Base-by-base conservation (phyloP, 768 basidiomycete genomes). In the Termitomyces sp. region DNA sequence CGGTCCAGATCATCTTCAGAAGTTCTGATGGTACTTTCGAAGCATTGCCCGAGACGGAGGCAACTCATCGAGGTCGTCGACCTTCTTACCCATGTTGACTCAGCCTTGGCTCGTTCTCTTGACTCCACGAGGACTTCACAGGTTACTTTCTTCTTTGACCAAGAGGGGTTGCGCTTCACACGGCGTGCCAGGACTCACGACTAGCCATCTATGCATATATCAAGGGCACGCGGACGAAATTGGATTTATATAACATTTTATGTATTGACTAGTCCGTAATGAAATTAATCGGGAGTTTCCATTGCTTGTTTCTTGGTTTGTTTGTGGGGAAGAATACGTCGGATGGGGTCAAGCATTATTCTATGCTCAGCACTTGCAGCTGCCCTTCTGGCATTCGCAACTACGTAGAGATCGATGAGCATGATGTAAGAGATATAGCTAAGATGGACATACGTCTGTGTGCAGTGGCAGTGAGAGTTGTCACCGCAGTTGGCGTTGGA, bases 401-500 rank as follows among this genome's bases (percentile, higher is more conserved):
- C 58, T 59, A 20, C n/a, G 27, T 3, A 8, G 16, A 45, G 33
- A 24, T 27, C 8, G 31, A 22, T 31, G 12, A 47, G n/a, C 30
- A 12, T 18, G 15, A 37, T 22, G 8, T 37, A 41, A 39, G 20
- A 48, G 2, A 16, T 11, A 36, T 0, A 41, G 31, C n/a, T 24
- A 34, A 30, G 13, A 8, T 7, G 12, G 16, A 58, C 66, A 2
- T 65, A 74, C 73, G 58, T 13, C 1, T 42, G 6, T 13, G 39
- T 66, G 67, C 73, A 73, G 18, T 58, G 61, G 66, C 69, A 71
- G 57, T 53, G 55, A 45, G 11, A n/a, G 27, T 0, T 60, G 37
- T 61, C 49, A 30, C 65, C 67, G 65, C 75, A 76, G 46, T 65
- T 64, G 41, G 63, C 59, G 68, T 74, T 66, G 51, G 71, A 66